Base-by-base conservation (phyloP, 441 rosid genomes). In the Metrosideros polymorpha region DNA sequence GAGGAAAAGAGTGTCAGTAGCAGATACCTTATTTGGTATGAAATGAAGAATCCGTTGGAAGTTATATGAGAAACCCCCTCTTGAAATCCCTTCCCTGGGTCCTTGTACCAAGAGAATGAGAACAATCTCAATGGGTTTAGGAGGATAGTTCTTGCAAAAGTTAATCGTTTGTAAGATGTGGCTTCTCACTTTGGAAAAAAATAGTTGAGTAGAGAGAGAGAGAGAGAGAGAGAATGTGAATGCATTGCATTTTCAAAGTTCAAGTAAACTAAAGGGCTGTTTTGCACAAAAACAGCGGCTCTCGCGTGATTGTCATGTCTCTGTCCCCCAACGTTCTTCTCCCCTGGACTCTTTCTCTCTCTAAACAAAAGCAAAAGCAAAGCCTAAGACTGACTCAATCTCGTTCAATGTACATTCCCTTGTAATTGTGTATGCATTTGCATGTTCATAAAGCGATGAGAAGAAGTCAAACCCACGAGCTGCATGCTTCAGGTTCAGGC, bases 271-370 rank as follows among this genome's bases (percentile, higher is more conserved):
- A 3, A 2, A 39, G 17, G 85, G 56, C n/a, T 83, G 63, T 51
- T 83, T 83, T 83, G 54, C 45, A 12, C 56, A 53, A 83, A 83
- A 83, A 83, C 79, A 10, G 79, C 79, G 79, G 79, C 79, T 6
- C n/a, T 4, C 24, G 45, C 12, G 77, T 9, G 77, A 66, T 35
- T 39, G 45, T 35, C 45, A 32, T 24, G 45, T 66, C 77, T 35
- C 77, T 83, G 52, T 30, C 55, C 84, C 84, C 84, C 84, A 30
- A 39, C 18, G 85, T 83, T 83, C 85, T 32, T 53, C 85, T 49
- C 85, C 85, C 85, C 85, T 83, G 85, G 85, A 49, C 85, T 83
- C 85, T 49, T n/a, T 32, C 24, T 79, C 85, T 17, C 85, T 51
- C 25, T 19, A 82, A 82, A 51, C 1, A 22, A 52, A 25, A 2